These are phyloP conservation scores for Coprinopsis strossmayeri DNA, from an alignment of 768 basidiomycete species.

Conservation along the genomic window DNA sequence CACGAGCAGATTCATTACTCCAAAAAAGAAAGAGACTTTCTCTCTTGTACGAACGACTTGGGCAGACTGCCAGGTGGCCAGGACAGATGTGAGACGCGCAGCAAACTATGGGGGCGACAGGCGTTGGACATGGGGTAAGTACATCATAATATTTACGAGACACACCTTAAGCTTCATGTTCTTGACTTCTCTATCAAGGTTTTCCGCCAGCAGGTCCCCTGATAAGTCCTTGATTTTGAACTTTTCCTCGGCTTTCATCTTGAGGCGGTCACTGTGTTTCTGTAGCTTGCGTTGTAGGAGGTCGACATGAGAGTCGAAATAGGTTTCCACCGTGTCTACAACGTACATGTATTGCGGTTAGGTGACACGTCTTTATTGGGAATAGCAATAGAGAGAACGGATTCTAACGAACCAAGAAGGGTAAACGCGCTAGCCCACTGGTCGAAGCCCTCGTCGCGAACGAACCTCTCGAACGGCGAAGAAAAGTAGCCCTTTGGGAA, in stretches of 20 bases:
- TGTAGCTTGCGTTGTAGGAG: conserved; percentile 78
- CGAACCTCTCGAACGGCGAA: conserved; percentile 65
- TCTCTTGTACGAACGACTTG: conserved; percentile 79
- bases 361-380: conserved; percentile 18
- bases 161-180: conserved; percentile 80
- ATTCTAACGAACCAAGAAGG: conserved; percentile 55
- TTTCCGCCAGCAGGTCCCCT: conserved; percentile 15
- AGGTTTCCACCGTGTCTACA: conserved; percentile 89
- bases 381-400: background rate
- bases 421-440: conserved; percentile 77
- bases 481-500: conserved; percentile 53
- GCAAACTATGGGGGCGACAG: conserved; percentile 60
- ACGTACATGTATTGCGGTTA: conserved; percentile 14
- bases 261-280: conserved; percentile 80
- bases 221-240: conserved; percentile 59
- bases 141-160: background rate
- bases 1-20: conserved; percentile 83
- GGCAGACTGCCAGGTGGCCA: conserved; percentile 87
- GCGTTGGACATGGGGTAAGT: background rate
- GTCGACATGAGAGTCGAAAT: conserved; percentile 87
- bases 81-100: conserved; percentile 68
- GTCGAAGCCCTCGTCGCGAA: conserved; percentile 68
- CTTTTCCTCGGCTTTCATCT: conserved; percentile 74
- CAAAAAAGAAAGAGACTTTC: conserved; percentile 87
- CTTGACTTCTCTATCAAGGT: conserved; percentile 29